A percentile compares a stretch with the other conserved stretches of the same genome.
phyloP scores from a whole-genome alignment of 345 rosid species.

The Ailanthus altissimus region DNA sequence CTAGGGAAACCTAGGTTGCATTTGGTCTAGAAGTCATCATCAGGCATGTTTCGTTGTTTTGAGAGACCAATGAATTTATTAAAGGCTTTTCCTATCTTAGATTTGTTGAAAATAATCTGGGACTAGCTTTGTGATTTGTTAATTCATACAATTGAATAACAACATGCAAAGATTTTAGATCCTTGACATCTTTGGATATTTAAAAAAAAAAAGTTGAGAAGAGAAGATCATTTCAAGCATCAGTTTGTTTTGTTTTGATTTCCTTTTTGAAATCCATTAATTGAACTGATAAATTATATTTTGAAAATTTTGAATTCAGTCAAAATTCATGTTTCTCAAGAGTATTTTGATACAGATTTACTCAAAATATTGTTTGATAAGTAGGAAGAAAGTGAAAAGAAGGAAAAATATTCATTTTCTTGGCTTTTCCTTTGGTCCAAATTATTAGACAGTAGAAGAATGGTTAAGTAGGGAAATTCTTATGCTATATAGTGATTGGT shows the following conservation, averaged over 20 bases:
- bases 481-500: neutral
- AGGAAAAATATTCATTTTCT: neutral
- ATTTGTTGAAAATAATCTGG: neutral
- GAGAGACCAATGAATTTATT: neutral
- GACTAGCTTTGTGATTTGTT: neutral
- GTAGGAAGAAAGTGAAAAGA: neutral
- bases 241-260: neutral
- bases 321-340: neutral
- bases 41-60: neutral
- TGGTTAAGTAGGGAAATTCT: conserved; percentile 11
- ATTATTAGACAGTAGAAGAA: conserved; percentile 14
- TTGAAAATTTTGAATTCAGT: too few species aligned
- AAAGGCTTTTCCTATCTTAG: neutral
- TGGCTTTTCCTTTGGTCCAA: neutral
- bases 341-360: neutral
- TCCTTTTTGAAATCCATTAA: neutral
- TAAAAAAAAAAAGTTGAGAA: neutral
- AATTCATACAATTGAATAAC: neutral
- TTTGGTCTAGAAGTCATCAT: neutral
- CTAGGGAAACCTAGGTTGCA: neutral
- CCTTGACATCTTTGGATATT: neutral
- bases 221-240: too few species aligned
- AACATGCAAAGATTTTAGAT: neutral
- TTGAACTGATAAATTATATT: neutral
- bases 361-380: neutral